Base-by-base conservation (phyloP, 2,329 filamentous ascomycete species). In the Cytospora leucostoma region DNA sequence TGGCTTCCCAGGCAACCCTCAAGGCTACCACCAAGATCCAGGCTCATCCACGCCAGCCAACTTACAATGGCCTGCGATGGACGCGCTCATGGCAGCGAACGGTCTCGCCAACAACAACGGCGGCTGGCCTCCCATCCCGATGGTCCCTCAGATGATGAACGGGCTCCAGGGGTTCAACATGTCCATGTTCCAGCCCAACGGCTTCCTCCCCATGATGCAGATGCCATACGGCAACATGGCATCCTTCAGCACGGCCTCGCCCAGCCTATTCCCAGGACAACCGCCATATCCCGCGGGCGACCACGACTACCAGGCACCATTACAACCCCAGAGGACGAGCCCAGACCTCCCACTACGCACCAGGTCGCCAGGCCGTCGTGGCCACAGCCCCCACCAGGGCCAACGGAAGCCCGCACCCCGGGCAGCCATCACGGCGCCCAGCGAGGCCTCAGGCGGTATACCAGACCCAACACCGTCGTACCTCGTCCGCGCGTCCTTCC, bases 381-480 rank as follows among this genome's bases (percentile, higher is more conserved):
- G 34, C 50, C 49, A 33, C 37, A 15, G 40, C 57, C 86, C 89
- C 73, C 66, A 73, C 73, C 59, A 70, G 72, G 15, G 71, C 68
- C 0, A 64, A 71, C 53, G 3, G 51, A 64, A 54, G 37, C 21
- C 44, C 51, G 58, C 44, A 49, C 40, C 32, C 12, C 76, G 60
- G 3, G 67, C 70, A 58, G 6, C 67, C 47, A 70, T 72, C 67
- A 40, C 66, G 21, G 65, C 67, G 64, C 78, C 72, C 66, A 81
- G 76, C 67, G 54, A 61, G 7, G 76, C 65, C 4, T 86, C 84
- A 0, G 84, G 84, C 58, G 84, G 84, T 58, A 74, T 88, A 32
- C 91, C 92, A 0, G 71, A 82, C 0, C 86, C 91, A 0, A 83
- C 83, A 1, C 53, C 75, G 0, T 71, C 75, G 54, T 96, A 96